Percentiles rank a stretch among this genome's conserved stretches.
Evolutionary conservation across 305 asterid species (phyloP).

Genomic region (Rubia peregrina): DNA sequence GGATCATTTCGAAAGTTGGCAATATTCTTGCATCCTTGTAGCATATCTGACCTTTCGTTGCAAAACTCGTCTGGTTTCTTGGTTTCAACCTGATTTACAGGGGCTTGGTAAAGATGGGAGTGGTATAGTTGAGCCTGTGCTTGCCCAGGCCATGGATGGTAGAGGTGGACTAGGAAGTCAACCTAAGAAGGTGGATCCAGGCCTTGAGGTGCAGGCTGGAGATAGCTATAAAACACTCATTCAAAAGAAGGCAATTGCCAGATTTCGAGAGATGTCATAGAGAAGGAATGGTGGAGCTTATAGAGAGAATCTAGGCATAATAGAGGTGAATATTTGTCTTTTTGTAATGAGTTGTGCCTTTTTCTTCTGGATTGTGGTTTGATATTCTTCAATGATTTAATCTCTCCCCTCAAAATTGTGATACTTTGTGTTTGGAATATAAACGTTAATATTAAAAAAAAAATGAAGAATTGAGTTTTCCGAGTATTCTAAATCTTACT

Average conservation of each 20-base stretch:
- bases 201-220: slow-evolving; percentile 91
- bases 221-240: slow-evolving; percentile 95
- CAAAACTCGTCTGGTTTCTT: slow-evolving; percentile 33
- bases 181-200: slow-evolving; percentile 76
- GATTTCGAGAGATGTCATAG: slow-evolving; percentile 89
- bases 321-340: background rate
- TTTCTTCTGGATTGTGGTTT: too few species aligned
- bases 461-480: too few species aligned
- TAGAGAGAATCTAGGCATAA: background rate
- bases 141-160: slow-evolving; percentile 59
- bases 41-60: slow-evolving; percentile 39
- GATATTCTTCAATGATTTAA: too few species aligned
- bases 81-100: slow-evolving; percentile 37
- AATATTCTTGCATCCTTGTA: slow-evolving; percentile 9
- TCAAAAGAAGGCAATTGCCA: slow-evolving; percentile 95
- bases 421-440: too few species aligned
- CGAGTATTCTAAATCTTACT: too few species aligned
- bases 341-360: background rate
- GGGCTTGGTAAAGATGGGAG: slow-evolving; percentile 96
- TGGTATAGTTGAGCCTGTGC: slow-evolving; percentile 96
- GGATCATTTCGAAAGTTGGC: slow-evolving; percentile 28
- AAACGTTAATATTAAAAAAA: too few species aligned
- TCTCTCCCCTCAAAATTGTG: too few species aligned
- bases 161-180: slow-evolving; percentile 92
- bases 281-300: background rate